phyloP scores from a whole-genome alignment of 805 yeast species.

The Nakazawaea wickerhamii region DNA sequence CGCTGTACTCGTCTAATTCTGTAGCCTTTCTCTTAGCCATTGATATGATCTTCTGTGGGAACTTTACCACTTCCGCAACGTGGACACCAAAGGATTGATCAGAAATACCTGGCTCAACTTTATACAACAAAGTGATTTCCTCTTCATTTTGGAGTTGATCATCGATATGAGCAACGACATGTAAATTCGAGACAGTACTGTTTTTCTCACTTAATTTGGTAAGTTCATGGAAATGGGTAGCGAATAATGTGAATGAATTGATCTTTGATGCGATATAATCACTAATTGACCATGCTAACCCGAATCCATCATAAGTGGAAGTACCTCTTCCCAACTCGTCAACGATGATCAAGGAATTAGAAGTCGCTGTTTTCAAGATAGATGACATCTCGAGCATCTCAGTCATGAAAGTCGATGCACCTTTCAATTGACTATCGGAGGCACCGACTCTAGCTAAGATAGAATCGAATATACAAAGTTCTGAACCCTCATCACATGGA shows the following conservation, averaged over 20 bases:
- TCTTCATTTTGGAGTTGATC: constrained; percentile 33
- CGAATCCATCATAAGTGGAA: constrained; percentile 94
- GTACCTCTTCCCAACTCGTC: constrained; percentile 98
- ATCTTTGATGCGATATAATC: constrained; percentile 72
- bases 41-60: constrained; percentile 81
- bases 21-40: constrained; percentile 95
- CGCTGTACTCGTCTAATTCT: constrained; percentile 56
- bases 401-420: constrained; percentile 93
- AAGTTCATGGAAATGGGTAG: constrained; percentile 96
- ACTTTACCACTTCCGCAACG: constrained; percentile 93
- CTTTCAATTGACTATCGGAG: constrained; percentile 94
- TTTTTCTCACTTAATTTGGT: constrained; percentile 68
- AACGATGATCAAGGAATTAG: constrained; percentile 75
- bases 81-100: constrained; percentile 97
- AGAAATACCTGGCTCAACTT: constrained; percentile 93
- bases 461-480: constrained; percentile 81
- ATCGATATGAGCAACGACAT: constrained; percentile 89
- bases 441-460: constrained; percentile 97
- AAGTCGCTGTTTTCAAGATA: constrained; percentile 73
- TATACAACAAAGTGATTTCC: constrained; percentile 83
- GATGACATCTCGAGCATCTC: constrained; percentile 95
- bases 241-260: constrained; percentile 80
- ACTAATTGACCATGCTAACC: constrained; percentile 94
- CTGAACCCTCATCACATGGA: constrained; percentile 70
- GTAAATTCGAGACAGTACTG: constrained; percentile 69